These are phyloP conservation scores for Leucocoprinus leucothites DNA, from an alignment of 768 basidiomycete species.

Conservation along the genomic window DNA sequence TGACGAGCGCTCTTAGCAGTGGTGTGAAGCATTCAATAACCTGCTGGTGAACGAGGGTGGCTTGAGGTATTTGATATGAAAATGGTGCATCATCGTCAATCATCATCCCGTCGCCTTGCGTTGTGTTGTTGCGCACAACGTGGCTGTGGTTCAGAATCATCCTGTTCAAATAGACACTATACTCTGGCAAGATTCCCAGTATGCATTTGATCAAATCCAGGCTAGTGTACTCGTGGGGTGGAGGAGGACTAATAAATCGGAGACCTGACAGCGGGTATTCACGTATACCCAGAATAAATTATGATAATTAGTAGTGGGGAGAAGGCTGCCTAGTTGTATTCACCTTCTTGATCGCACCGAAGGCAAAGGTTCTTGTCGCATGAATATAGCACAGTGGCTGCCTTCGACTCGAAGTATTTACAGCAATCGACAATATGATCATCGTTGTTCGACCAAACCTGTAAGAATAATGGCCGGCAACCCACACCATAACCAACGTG, in stretches of 20 bases:
- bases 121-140: not conserved
- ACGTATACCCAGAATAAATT: not conserved
- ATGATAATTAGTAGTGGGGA: not conserved
- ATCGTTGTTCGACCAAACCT: conserved; percentile 31
- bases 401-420: conserved; percentile 48
- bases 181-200: conserved; percentile 7
- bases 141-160: not conserved
- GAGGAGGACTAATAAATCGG: conserved; percentile 34
- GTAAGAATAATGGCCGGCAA: not conserved
- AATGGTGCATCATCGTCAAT: conserved; percentile 4
- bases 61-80: not conserved
- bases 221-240: conserved; percentile 38
- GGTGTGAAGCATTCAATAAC: conserved; percentile 8
- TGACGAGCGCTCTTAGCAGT: conserved; percentile 1
- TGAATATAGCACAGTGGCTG: conserved; percentile 58
- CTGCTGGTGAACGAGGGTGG: conserved; percentile 9
- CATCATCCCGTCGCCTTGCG: conserved; percentile 11
- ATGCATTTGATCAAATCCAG: conserved; percentile 47
- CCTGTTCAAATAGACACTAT: not conserved
- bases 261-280: conserved; percentile 25
- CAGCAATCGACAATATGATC: conserved; percentile 75
- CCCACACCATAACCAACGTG: too few relatives aligned
- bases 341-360: conserved; percentile 30
- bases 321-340: conserved; percentile 18
- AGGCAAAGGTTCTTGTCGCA: conserved; percentile 67